phyloP scores from a whole-genome alignment of 345 rosid species.

The Crucihimalaya himalaica region DNA sequence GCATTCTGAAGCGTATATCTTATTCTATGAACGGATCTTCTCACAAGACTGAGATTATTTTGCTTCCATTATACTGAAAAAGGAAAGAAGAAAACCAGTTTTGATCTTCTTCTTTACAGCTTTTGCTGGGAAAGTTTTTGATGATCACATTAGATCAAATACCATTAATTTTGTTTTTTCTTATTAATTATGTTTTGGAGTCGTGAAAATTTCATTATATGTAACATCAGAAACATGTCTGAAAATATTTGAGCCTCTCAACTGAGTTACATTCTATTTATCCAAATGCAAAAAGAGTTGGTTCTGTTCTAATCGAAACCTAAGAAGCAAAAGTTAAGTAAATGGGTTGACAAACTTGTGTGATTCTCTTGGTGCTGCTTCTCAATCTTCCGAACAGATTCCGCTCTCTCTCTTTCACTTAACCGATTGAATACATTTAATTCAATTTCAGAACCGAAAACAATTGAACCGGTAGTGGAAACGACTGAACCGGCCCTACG shows the following conservation, averaged over 20 bases:
- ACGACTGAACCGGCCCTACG: conserved; percentile 28
- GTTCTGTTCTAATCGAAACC: neutral
- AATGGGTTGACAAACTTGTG: neutral
- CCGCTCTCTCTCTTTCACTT: no score
- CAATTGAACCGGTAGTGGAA: conserved; percentile 18
- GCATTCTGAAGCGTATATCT: conserved; percentile 79
- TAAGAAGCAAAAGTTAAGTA: neutral
- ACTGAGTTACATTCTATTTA: neutral
- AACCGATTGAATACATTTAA: conserved; percentile 1
- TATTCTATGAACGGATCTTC: conserved; percentile 68
- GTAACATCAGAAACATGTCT: conserved; percentile 26
- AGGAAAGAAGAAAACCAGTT: conserved; percentile 24
- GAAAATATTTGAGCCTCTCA: neutral
- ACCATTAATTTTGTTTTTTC: conserved; percentile 29
- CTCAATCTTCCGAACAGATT: no score
- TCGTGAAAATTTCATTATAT: neutral
- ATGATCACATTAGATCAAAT: conserved; percentile 37
- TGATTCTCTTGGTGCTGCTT: neutral
- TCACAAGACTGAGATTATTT: conserved; percentile 28
- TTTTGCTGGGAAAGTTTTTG: conserved; percentile 32
- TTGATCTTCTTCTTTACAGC: conserved; percentile 30
- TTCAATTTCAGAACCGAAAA: conserved; percentile 4
- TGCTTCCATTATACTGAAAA: conserved; percentile 32
- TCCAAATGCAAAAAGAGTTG: neutral
- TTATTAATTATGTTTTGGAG: conserved; percentile 7